phyloP scores from a whole-genome alignment of 192 early-diverging fungal genomes.

The Umbelopsis vinacea region DNA sequence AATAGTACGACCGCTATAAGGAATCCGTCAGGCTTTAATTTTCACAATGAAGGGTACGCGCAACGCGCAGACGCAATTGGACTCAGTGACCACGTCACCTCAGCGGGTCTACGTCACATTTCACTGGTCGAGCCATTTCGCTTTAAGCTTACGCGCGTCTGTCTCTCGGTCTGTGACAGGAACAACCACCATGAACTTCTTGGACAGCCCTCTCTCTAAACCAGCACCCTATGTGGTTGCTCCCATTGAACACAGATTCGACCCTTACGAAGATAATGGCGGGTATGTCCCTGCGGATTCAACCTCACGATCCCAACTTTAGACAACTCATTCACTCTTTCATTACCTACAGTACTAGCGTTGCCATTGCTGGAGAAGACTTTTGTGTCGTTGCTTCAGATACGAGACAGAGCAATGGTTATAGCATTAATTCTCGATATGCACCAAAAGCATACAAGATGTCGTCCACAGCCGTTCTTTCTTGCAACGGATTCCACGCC shows the following conservation, averaged over 20 bases:
- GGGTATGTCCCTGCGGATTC: conserved; percentile 45
- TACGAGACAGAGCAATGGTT: conserved; percentile 94
- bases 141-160: conserved; percentile 20
- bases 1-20: too few relatives aligned
- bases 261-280: conserved; percentile 91
- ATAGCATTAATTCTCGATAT: conserved; percentile 94
- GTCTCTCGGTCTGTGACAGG: background rate
- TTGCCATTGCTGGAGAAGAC: conserved; percentile 95
- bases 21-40: too few relatives aligned
- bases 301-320: background rate
- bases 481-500: conserved; percentile 86
- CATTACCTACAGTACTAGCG: conserved; percentile 61
- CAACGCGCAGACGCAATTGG: conserved; percentile 23
- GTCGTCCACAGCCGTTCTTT: conserved; percentile 83
- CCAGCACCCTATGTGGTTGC: conserved; percentile 20
- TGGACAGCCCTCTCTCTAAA: conserved; percentile 16
- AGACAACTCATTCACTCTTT: background rate
- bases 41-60: conserved; percentile 7
- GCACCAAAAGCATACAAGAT: conserved; percentile 89
- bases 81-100: conserved; percentile 7
- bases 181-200: conserved; percentile 16
- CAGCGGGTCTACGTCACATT: background rate
- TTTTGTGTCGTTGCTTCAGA: conserved; percentile 94
- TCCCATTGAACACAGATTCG: conserved; percentile 75
- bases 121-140: background rate